Evolutionary conservation across 2,329 filamentous ascomycete species (phyloP).

Genomic region (Teratosphaeria viscida): DNA sequence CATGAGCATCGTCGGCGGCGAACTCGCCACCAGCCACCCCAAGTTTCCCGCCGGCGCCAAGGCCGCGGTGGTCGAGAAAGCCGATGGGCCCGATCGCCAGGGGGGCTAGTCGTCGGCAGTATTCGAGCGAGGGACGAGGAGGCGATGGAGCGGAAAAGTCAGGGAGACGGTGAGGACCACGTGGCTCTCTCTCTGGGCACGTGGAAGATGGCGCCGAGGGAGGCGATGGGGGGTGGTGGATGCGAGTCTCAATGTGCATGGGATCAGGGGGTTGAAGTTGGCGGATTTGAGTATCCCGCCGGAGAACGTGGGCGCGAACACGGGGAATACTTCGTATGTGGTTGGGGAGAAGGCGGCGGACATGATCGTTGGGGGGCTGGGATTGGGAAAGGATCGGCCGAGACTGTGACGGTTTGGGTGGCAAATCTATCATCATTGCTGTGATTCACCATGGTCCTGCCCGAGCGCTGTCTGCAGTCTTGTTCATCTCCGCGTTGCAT

Average conservation of each 20-base stretch:
- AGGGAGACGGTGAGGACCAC: constrained; percentile 31
- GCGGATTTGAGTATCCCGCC: constrained; percentile 34
- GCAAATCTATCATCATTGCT: not conserved
- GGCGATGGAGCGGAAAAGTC: constrained; percentile 32
- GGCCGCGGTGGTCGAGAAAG: constrained; percentile 27
- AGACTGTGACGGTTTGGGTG: not conserved
- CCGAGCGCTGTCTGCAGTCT: no score
- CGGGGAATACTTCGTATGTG: constrained; percentile 36
- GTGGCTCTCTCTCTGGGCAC: constrained; percentile 34
- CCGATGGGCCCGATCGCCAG: constrained; percentile 27
- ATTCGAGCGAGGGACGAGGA: constrained; percentile 27
- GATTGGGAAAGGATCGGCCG: constrained; percentile 7
- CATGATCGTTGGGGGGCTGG: constrained; percentile 32
- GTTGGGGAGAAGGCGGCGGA: constrained; percentile 33
- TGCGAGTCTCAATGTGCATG: constrained; percentile 30
- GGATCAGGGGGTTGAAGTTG: constrained; percentile 31
- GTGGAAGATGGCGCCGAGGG: constrained; percentile 29
- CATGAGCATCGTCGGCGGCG: constrained; percentile 40
- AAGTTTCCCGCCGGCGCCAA: constrained; percentile 34
- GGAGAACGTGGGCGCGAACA: constrained; percentile 37
- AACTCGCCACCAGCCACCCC: constrained; percentile 30
- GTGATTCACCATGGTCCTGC: not conserved
- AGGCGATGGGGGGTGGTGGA: constrained; percentile 31
- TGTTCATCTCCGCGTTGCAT: no score
- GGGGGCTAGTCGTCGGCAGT: constrained; percentile 40